Evolutionary conservation across 2,329 filamentous ascomycete species (phyloP).

Genomic region (Eurotiales sp.): DNA sequence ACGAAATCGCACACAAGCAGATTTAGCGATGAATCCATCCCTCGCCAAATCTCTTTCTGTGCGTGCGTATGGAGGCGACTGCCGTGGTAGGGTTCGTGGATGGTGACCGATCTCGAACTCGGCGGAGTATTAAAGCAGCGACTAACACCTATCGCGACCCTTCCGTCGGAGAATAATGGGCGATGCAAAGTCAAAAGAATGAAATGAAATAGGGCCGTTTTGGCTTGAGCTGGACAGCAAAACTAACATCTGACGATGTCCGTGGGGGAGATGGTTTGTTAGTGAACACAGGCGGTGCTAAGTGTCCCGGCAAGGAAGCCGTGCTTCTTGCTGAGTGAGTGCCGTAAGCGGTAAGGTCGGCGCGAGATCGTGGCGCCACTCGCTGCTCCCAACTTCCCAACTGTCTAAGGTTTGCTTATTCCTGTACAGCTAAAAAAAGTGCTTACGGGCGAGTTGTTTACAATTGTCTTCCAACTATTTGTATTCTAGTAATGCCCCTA

Average conservation of each 20-base stretch:
- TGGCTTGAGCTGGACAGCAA: background rate
- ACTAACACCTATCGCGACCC: background rate
- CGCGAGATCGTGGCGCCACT: conserved; percentile 6
- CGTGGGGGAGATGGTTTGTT: no score
- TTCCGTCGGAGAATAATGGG: no score
- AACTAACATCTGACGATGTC: no score
- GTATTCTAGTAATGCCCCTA: no score
- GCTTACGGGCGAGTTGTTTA: no score
- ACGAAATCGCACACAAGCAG: conserved; percentile 7
- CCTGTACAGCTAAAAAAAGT: background rate
- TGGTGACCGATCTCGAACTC: background rate
- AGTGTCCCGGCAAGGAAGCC: background rate
- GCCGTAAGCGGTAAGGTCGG: background rate
- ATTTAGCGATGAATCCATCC: conserved; percentile 10
- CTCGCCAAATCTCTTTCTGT: no score
- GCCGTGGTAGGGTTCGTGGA: background rate
- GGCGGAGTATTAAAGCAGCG: background rate
- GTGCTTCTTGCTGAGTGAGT: background rate
- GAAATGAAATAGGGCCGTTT: background rate
- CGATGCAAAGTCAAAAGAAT: no score
- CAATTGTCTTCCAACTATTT: no score
- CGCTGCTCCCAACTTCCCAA: background rate
- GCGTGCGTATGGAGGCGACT: no score
- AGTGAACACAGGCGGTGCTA: background rate
- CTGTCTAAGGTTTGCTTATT: no score